phyloP scores from a whole-genome alignment of 257 asterid species.

The Solanum phureja region DNA sequence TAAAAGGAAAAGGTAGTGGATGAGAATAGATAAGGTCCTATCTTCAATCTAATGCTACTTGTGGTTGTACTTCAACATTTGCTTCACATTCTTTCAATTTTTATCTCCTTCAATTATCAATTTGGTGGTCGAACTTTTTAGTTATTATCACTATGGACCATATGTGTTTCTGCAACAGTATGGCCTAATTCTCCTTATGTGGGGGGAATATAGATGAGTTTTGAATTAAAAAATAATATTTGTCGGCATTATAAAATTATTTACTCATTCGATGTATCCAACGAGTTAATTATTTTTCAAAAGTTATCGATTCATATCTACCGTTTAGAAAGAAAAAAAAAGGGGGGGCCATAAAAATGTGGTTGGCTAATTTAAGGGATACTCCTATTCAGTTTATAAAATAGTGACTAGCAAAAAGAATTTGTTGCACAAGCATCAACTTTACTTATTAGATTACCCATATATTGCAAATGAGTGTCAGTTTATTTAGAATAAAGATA shows the following conservation, averaged over 20 bases:
- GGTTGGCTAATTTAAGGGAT: not conserved
- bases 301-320: not conserved
- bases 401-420: too few species aligned
- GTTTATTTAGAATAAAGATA: not conserved
- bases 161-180: not conserved
- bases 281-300: not conserved
- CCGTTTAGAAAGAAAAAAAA: not conserved
- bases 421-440: not conserved
- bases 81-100: not conserved
- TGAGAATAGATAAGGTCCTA: constrained; percentile 55
- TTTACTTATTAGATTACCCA: not conserved
- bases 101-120: not conserved
- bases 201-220: not conserved
- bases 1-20: constrained; percentile 3
- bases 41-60: constrained; percentile 14
- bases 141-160: not conserved
- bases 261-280: not conserved
- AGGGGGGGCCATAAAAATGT: not conserved
- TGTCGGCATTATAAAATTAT: not conserved
- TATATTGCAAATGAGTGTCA: not conserved
- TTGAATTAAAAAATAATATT: not conserved
- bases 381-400: too few species aligned
- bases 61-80: not conserved
- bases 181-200: not conserved
- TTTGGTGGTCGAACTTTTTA: not conserved